Base-by-base conservation (phyloP, 2,329 filamentous ascomycete species). In the Colletotrichum phormii region DNA sequence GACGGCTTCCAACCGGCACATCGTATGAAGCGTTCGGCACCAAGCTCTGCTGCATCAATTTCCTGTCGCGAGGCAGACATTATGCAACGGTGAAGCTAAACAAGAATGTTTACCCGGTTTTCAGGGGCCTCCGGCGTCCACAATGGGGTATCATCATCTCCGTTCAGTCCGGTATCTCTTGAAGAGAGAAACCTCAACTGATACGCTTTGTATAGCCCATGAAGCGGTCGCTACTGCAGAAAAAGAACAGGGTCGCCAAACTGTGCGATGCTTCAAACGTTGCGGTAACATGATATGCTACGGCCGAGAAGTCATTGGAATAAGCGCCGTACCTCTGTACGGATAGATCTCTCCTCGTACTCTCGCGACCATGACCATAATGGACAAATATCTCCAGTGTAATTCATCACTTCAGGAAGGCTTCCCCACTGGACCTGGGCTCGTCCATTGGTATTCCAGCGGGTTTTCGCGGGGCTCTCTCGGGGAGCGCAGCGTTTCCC, bases 331-430 rank as follows among this genome's bases (percentile, higher is more conserved):
- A 67, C 46, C 26, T 13, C 37, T 7, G 37, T 42, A 42, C 18
- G 37, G 24, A 63, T 15, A 18, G n/a, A 59, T 57, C 58, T 72
- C 69, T 35, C 64, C 58, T 72, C 69, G 69, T 72, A 72, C 69
- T 72, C 69, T 72, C 64, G 53, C 65, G 59, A 60, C 65, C 54
- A 69, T 64, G 53, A 64, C 70, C 65, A 53, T 29, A 60, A 60
- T 57, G 18, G 46, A 59, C 46, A 35, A 29, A 31, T 29, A 51
- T 64, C 54, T 60, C 53, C 53, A 69, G 46, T 60, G 58, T 60
- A 35, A 64, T 55, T 42, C 54, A 64, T 53, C 53, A 26, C 57
- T 15, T 29, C 15, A 51, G 35, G 31, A 29, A 31, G 46, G 29
- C 49, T 26, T 57, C 68, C 53, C 63, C 57, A 57, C 68, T 35